phyloP scores from a whole-genome alignment of 2,329 filamentous ascomycete species.

The Epichloe glyceriae region DNA sequence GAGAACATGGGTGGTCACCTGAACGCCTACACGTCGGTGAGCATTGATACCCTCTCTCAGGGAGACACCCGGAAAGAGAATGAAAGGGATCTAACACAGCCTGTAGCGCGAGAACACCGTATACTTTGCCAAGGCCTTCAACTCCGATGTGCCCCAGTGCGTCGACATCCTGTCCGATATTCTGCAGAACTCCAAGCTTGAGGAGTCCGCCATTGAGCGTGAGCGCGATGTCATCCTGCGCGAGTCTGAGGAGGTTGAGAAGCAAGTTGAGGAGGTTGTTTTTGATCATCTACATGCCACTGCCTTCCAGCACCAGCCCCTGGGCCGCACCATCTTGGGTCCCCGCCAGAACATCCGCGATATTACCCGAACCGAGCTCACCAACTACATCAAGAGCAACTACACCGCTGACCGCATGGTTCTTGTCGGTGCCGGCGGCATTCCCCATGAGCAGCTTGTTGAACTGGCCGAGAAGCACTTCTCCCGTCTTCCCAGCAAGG shows the following conservation, averaged over 20 bases:
- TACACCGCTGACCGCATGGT: constrained; percentile 99
- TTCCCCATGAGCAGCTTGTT: constrained; percentile 89
- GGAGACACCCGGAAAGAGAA: constrained; percentile 9
- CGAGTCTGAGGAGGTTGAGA: constrained; percentile 99
- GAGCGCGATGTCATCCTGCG: constrained; percentile 98
- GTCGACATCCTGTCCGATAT: constrained; percentile 99
- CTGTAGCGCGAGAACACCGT: constrained; percentile 92
- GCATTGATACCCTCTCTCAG: constrained; percentile 23
- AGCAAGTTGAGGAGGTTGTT: constrained; percentile 98
- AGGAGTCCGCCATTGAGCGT: constrained; percentile 82
- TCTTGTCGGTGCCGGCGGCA: constrained; percentile 84
- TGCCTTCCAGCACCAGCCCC: constrained; percentile 89
- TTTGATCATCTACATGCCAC: constrained; percentile 99
- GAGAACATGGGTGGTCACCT: constrained; percentile 99
- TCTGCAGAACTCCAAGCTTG: constrained; percentile 98
- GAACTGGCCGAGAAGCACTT: constrained; percentile 97
- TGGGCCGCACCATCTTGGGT: constrained; percentile 94
- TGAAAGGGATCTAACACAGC: constrained; percentile 14
- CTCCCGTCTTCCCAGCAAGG: constrained; percentile 59
- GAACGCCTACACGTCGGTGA: constrained; percentile 98
- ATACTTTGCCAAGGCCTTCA: constrained; percentile 99
- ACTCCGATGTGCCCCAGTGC: constrained; percentile 88
- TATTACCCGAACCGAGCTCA: constrained; percentile 82
- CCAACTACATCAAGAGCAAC: constrained; percentile 98
- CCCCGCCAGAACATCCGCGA: constrained; percentile 96